Evolutionary conservation across 345 rosid genomes (phyloP), one percentile per base, ranked within the genome.

Genomic region (Leavenworthia alabamica): DNA sequence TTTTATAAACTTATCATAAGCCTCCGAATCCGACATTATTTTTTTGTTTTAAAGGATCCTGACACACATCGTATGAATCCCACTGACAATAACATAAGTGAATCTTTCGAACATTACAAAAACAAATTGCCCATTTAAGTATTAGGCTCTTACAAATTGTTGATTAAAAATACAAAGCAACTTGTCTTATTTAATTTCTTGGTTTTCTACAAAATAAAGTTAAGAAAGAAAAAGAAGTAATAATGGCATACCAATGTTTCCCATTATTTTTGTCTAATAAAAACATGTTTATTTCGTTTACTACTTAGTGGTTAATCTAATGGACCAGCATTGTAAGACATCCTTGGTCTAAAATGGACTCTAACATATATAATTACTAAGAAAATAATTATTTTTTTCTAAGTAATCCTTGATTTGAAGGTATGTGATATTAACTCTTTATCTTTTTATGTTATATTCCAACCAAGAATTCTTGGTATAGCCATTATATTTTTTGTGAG

Each of bases 261-360:
- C 11, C 12, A 44, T 7, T 55, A n/a, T 33, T 44, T 29, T 16
- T 17, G 14, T 35, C 48, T 27, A 8, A 14, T 13, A 6, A 1
- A 56, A 16, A 3, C 71, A 66, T 37, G 63, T 46, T 56, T 35
- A 23, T 45, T 24, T 45, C 62, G 55, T 66, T 37, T 66, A 45
- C 12, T 47, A 43, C 15, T 51, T 15, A 10, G 10, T 54, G 62
- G n/a, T 26, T n/a, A 29, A 1, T 44, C 32, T 20, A 45, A 32
- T 45, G 22, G 68, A 41, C 27, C 24, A 37, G 42, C 42, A 53
- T 33, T 31, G 10, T 16, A 17, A n/a, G n/a, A n/a, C 40, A 31
- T 8, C 8, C 29, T 22, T 12, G 12, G 4, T 45, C 10, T 42
- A 17, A 27, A 47, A 16, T 31, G 31, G 6, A 51, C 40, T 51